Evolutionary conservation across 805 yeast genomes (phyloP).

Genomic region (Sungouiozyma intestinalis): DNA sequence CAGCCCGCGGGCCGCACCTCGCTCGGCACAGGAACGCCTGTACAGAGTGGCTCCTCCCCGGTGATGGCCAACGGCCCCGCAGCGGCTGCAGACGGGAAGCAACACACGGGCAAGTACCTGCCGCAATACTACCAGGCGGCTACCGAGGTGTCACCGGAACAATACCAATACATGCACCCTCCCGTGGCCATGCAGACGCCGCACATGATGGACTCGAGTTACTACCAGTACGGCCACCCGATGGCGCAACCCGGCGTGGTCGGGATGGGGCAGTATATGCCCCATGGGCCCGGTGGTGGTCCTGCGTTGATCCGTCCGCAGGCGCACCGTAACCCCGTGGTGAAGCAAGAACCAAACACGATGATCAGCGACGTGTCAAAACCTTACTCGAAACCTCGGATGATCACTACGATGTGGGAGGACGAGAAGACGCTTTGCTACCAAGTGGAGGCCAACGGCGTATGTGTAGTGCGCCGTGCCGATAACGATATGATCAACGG

Average conservation of each 20-base stretch:
- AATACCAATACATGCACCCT: background rate
- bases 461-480: constrained; percentile 72
- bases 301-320: background rate
- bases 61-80: too few species aligned
- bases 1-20: too few species aligned
- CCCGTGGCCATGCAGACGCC: background rate
- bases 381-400: constrained; percentile 24
- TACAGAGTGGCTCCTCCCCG: too few species aligned
- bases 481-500: constrained; percentile 83
- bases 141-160: background rate
- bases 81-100: background rate
- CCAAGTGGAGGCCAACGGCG: constrained; percentile 76
- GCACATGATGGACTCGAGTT: background rate
- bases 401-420: constrained; percentile 86
- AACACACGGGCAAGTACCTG: background rate
- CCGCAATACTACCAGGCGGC: background rate
- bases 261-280: too few species aligned
- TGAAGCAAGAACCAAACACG: background rate
- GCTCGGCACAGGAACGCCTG: too few species aligned
- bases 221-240: background rate
- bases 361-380: background rate
- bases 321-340: background rate
- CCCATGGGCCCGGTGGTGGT: too few species aligned
- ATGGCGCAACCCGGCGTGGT: background rate
- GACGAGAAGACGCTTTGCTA: constrained; percentile 78